A percentile compares a stretch with the other conserved stretches of the same genome.
Evolutionary conservation across 306 rosid genomes (phyloP).

Genomic region (Medicago lupulina): DNA sequence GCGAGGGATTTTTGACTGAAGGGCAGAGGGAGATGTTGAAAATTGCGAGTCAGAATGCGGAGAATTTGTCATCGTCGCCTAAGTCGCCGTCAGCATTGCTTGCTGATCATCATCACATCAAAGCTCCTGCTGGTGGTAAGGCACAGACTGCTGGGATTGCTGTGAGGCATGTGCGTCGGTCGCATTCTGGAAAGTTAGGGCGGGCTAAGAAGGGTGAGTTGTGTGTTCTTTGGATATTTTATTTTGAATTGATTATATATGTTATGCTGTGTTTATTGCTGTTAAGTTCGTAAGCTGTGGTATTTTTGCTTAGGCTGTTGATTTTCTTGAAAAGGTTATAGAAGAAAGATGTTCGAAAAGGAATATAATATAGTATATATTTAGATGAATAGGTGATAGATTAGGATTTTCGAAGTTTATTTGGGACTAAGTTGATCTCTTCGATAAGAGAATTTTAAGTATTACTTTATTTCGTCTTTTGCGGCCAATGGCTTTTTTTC

Average conservation of each 20-base stretch:
- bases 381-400: background rate
- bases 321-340: conserved; percentile 4
- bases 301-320: conserved; percentile 3
- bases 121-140: conserved; percentile 82
- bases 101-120: conserved; percentile 75
- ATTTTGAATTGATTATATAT: conserved; percentile 21
- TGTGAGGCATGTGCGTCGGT: conserved; percentile 81
- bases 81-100: conserved; percentile 81
- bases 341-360: background rate
- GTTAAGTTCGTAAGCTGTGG: background rate
- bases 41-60: conserved; percentile 78
- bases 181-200: conserved; percentile 83
- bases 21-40: conserved; percentile 86
- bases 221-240: background rate
- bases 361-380: background rate
- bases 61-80: conserved; percentile 81
- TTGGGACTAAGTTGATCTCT: background rate
- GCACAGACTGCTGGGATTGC: conserved; percentile 74
- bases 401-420: conserved; percentile 15
- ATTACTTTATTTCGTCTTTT: background rate
- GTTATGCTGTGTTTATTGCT: background rate
- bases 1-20: conserved; percentile 88
- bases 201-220: conserved; percentile 91
- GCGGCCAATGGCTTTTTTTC: background rate
- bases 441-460: background rate